Evolutionary conservation across 2,329 filamentous ascomycete species (phyloP), one percentile per base, ranked within the genome.

Genomic region (Dactylellina sp.): DNA sequence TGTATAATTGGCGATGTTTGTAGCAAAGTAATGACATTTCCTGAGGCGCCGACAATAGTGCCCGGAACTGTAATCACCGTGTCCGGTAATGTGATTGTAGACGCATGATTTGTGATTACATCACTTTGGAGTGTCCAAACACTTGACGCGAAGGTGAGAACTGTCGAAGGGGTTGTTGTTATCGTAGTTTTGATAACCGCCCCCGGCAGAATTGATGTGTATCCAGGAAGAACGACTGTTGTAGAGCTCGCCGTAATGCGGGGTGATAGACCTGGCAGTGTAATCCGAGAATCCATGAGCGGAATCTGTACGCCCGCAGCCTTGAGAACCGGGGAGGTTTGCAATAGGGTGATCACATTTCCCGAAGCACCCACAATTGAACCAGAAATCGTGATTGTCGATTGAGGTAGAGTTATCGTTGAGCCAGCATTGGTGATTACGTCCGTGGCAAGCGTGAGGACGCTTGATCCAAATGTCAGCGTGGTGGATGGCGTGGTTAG

Each of bases 61-160:
- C 16, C 18, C 7, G 50, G 50, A 12, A 55, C 18, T n/a, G 50
- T 55, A 18, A 55, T 28, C 7, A 39, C 9, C 14, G 50, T 55
- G 40, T 55, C 35, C 1, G 50, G 50, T 7, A 55, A 32, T n/a
- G 50, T 55, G 7, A 55, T 16, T 3, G 50, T 55, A 9, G 50
- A 55, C n/a, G n/a, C 50, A 24, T 28, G 32, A 40, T 55, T 55
- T 24, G 50, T 55, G 18, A 55, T 55, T 5, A 55, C 50, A 24
- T 55, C 25, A 18, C 50, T 55, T 24, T 55, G 32, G 1, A 55
- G 50, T 14, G 50, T 55, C 18, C 37, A 55, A n/a, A 55, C 50
- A 28, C 6, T 40, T 16, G 37, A 40, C 12, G 37, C 37, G n/a
- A 40, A 40, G 12, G 37, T 40, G 5, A 40, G 12, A 16, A 12